These are phyloP conservation scores for Suillus placidus DNA, from an alignment of 768 basidiomycete genomes.

Conservation along the genomic window DNA sequence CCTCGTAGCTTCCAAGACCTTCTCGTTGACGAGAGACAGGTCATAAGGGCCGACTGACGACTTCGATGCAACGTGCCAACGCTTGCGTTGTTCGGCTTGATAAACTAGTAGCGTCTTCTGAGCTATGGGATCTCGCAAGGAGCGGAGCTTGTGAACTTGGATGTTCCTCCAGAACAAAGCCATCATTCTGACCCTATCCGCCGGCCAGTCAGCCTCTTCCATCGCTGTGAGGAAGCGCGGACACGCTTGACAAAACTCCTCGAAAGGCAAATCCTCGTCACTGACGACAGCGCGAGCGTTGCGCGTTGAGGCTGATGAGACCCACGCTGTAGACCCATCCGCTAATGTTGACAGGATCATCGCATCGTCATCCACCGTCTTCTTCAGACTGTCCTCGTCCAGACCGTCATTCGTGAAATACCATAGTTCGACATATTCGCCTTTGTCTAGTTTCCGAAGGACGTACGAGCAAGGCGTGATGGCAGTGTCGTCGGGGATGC, in stretches of 20 bases:
- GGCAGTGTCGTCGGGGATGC: too few species aligned
- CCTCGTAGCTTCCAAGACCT: fast-evolving
- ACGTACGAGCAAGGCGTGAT: too few species aligned
- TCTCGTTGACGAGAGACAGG: not conserved
- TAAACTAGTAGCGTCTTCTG: not conserved
- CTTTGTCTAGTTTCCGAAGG: too few species aligned
- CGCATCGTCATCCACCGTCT: not conserved
- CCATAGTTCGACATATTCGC: too few species aligned
- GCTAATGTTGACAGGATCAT: not conserved
- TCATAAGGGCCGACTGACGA: not conserved
- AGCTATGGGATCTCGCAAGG: fast-evolving
- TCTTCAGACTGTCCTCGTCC: not conserved
- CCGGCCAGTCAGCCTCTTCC: not conserved
- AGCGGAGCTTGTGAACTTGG: fast-evolving
- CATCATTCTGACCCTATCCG: not conserved
- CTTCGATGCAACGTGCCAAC: not conserved
- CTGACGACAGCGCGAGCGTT: not conserved
- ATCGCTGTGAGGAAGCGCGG: not conserved
- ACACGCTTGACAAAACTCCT: not conserved
- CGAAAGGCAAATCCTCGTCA: not conserved
- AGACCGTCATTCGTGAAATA: too few species aligned
- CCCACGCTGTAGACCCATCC: not conserved
- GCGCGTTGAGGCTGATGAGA: fast-evolving
- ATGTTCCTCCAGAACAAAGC: not conserved
- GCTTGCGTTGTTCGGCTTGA: not conserved